These are phyloP conservation scores for Agrocybe chaxingu DNA, from an alignment of 768 basidiomycete species.

Conservation along the genomic window DNA sequence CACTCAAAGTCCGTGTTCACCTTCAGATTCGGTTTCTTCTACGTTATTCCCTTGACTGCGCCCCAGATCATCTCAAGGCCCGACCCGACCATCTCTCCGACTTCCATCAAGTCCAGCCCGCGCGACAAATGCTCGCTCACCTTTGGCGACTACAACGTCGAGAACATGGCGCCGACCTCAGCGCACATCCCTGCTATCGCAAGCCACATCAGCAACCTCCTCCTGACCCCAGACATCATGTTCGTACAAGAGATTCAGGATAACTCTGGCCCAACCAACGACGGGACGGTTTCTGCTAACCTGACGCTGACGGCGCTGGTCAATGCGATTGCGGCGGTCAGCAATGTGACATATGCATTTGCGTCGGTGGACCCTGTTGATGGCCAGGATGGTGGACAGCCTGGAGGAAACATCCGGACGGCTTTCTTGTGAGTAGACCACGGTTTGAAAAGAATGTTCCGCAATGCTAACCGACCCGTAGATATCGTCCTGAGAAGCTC, in stretches of 20 bases:
- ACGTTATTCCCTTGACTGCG: conserved; percentile 54
- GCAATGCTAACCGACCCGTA: conserved; percentile 6
- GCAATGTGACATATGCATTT: conserved; percentile 44
- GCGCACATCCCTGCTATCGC: conserved; percentile 47
- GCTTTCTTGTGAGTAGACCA: conserved; percentile 44
- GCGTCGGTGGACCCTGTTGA: conserved; percentile 50
- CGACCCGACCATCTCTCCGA: conserved; percentile 29
- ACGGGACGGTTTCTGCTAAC: conserved; percentile 53
- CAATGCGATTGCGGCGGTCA: conserved; percentile 41
- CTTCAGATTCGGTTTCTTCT: conserved; percentile 48
- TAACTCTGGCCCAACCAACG: conserved; percentile 47
- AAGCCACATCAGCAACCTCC: conserved; percentile 44
- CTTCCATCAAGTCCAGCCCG: conserved; percentile 31
- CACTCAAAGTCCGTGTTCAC: background rate
- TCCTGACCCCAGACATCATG: conserved; percentile 54
- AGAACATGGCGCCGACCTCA: conserved; percentile 52
- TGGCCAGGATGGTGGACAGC: conserved; percentile 54
- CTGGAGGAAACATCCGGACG: conserved; percentile 62
- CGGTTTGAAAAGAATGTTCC: background rate
- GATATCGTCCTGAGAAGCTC: conserved; percentile 50
- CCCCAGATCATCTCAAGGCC: conserved; percentile 42
- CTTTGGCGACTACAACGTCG: conserved; percentile 63
- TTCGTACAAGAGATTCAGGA: conserved; percentile 68
- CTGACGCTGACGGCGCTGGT: conserved; percentile 48
- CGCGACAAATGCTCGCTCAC: conserved; percentile 41